Base-by-base conservation (phyloP, 192 early-diverging fungal species). In the Coemansia sp. region DNA sequence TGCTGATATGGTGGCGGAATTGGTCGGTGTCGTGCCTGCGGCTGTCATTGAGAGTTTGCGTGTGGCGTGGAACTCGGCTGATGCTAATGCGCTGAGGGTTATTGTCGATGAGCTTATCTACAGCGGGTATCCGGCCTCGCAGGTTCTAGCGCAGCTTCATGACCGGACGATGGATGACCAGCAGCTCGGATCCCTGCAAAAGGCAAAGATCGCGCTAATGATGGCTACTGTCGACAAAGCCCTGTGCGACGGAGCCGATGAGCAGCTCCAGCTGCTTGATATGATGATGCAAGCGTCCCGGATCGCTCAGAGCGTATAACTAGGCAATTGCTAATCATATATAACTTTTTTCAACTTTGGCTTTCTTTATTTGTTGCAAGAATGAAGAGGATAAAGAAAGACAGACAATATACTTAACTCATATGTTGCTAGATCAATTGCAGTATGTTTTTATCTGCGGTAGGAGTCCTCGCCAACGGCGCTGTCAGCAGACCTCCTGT, bases 181-280 rank as follows among this genome's bases (percentile, higher is more conserved):
- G 53, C 73, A 85, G 29, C 69, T 94, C 55, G 81, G 75, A 15
- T 83, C 88, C 20, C 39, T 86, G n/a, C 87, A 94, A 63, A 95
- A 97, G 74, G 75, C 91, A 9, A 84, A 86, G 58, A 85, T 95
- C 37, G 80, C 88, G 0, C 75, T 89, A 61, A 59, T 83, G 6
- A 77, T 98, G 70, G 94, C 86, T 2, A 59, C 70, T 24, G 76
- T 84, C 11, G 97, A 98, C 70, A 87, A 89, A 68, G 72, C 78
- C 2, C 84, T 98, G 18, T 76, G 86, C 27, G 94, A 96, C 56
- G 95, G 97, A 4, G 91, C 93, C 1, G 94, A 96, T 69, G 97
- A 98, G 70, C 85, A 94, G 60, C 72, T 98, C 58, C 94, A 96
- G 76, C 70, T 97, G 32, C 58, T 95, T 56, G 80, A 85, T 73